Percentiles rank a stretch among this genome's conserved stretches.
Evolutionary conservation across 2,329 filamentous ascomycete genomes (phyloP).

Genomic region (Aspergillus sp.): DNA sequence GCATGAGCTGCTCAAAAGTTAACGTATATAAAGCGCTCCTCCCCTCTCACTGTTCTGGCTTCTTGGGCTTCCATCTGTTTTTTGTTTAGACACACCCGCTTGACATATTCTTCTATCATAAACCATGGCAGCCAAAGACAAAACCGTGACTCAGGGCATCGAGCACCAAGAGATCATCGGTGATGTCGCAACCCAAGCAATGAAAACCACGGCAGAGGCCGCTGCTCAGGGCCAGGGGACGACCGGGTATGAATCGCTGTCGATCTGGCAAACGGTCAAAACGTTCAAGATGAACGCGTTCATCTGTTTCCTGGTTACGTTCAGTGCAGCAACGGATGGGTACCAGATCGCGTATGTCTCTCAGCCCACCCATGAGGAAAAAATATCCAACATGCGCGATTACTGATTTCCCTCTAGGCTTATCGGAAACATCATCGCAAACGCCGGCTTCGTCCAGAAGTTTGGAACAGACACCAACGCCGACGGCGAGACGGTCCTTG

Average conservation of each 20-base stretch:
- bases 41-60: no score
- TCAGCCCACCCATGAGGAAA: no score
- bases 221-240: not conserved
- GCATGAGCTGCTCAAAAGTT: not conserved
- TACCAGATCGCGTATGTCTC: conserved; percentile 17
- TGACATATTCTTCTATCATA: no score
- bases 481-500: not conserved
- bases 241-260: not conserved
- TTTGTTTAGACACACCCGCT: not conserved
- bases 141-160: not conserved
- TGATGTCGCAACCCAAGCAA: not conserved
- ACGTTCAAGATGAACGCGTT: conserved; percentile 7
- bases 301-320: conserved; percentile 14
- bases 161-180: not conserved
- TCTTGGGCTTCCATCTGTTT: no score
- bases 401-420: not conserved
- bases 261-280: not conserved
- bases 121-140: not conserved
- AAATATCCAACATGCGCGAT: no score
- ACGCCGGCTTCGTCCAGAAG: conserved; percentile 13
- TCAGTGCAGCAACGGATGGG: conserved; percentile 18
- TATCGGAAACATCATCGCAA: conserved; percentile 19
- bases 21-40: not conserved
- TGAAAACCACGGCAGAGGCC: not conserved
- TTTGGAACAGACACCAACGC: conserved; percentile 2